phyloP scores from a whole-genome alignment of 768 basidiomycete genomes.

The Arthromyces matolae region DNA sequence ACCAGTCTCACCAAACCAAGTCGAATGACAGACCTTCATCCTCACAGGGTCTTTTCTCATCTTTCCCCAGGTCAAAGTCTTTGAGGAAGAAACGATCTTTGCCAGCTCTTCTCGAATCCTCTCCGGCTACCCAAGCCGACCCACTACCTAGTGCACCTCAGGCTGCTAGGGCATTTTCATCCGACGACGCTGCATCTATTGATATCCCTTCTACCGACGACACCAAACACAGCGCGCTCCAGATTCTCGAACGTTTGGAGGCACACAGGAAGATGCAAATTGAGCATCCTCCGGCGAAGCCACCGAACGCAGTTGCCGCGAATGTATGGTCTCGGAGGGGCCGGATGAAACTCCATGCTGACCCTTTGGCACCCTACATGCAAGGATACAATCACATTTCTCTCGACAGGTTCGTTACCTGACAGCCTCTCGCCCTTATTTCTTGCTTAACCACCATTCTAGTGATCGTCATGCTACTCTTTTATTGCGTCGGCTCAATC shows the following conservation, averaged over 20 bases:
- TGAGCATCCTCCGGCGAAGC: neutral
- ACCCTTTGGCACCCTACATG: constrained; percentile 55
- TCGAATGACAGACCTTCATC: constrained; percentile 12
- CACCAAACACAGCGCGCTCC: constrained; percentile 8
- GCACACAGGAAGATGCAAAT: constrained; percentile 21
- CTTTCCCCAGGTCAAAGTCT: constrained; percentile 15
- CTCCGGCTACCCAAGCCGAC: constrained; percentile 9
- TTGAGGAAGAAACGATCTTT: constrained; percentile 39
- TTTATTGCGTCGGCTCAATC: constrained; percentile 53
- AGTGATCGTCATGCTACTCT: constrained; percentile 62
- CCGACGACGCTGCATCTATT: constrained; percentile 10
- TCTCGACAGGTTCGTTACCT: constrained; percentile 52
- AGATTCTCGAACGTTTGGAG: constrained; percentile 7
- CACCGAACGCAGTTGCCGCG: constrained; percentile 17
- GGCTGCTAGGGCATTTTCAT: constrained; percentile 10
- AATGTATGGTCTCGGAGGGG: constrained; percentile 37
- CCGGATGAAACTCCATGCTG: constrained; percentile 55
- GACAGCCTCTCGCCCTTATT: constrained; percentile 3
- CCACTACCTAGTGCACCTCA: constrained; percentile 7
- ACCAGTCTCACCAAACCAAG: neutral
- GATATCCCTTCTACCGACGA: neutral
- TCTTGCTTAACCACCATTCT: constrained; percentile 4
- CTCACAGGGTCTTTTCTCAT: constrained; percentile 18
- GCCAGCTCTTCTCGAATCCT: constrained; percentile 27
- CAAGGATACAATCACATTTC: constrained; percentile 57